Percentiles rank a stretch among this genome's conserved stretches.
Evolutionary conservation across 2,329 filamentous ascomycete species (phyloP).

Genomic region (Coniella lustricola): DNA sequence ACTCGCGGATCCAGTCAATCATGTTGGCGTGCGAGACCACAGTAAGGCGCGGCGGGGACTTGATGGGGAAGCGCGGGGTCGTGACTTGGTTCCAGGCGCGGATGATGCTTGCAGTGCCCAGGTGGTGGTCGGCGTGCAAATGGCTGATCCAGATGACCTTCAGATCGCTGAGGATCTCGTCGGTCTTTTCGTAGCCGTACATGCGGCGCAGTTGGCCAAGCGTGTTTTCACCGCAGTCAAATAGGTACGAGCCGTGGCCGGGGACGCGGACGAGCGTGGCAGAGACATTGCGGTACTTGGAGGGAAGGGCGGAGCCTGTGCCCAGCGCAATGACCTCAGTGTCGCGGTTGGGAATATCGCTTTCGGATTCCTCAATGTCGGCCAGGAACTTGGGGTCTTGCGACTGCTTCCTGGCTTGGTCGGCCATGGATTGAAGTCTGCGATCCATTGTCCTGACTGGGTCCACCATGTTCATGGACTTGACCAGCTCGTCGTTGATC

Average conservation of each 20-base stretch:
- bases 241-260: slow-evolving; percentile 76
- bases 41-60: slow-evolving; percentile 34
- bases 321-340: slow-evolving; percentile 79
- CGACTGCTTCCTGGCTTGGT: slow-evolving; percentile 35
- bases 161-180: slow-evolving; percentile 68
- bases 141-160: slow-evolving; percentile 89
- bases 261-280: slow-evolving; percentile 79
- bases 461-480: slow-evolving; percentile 40
- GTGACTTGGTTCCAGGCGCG: slow-evolving; percentile 66
- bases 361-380: slow-evolving; percentile 44
- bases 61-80: slow-evolving; percentile 24
- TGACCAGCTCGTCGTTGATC: slow-evolving; percentile 38
- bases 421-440: slow-evolving; percentile 46
- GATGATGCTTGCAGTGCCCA: slow-evolving; percentile 77
- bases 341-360: slow-evolving; percentile 65
- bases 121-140: slow-evolving; percentile 91
- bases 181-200: slow-evolving; percentile 57
- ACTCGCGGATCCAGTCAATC: slow-evolving; percentile 71
- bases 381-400: slow-evolving; percentile 38
- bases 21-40: slow-evolving; percentile 67
- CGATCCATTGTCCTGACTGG: slow-evolving; percentile 33
- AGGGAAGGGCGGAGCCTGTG: slow-evolving; percentile 84
- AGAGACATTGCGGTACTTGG: slow-evolving; percentile 93
- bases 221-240: slow-evolving; percentile 91
- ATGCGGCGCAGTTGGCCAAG: slow-evolving; percentile 77